phyloP scores from a whole-genome alignment of 495 filamentous ascomycete species.

The Neurospora sublineolata region DNA sequence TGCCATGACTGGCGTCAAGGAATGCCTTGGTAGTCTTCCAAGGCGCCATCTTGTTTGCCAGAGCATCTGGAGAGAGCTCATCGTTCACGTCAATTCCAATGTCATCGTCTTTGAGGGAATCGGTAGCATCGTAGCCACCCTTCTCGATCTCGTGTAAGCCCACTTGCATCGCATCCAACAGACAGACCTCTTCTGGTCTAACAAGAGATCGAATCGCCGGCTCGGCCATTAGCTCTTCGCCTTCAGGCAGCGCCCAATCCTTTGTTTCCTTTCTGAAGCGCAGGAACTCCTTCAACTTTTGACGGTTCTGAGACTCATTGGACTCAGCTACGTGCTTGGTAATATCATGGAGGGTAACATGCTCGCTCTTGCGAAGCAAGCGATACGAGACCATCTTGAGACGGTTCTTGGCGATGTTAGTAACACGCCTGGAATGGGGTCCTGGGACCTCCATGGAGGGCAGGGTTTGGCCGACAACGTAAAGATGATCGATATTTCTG shows the following conservation, averaged over 20 bases:
- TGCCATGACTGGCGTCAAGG: constrained; percentile 80
- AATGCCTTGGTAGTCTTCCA: constrained; percentile 96
- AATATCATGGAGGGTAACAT: constrained; percentile 65
- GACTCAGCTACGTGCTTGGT: constrained; percentile 81
- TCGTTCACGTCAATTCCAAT: constrained; percentile 31
- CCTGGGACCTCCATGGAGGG: constrained; percentile 86
- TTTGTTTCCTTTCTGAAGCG: constrained; percentile 71
- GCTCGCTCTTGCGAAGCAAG: constrained; percentile 60
- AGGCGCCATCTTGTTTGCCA: constrained; percentile 62
- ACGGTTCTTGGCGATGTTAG: constrained; percentile 85
- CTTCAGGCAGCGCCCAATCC: constrained; percentile 65
- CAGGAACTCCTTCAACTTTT: constrained; percentile 95
- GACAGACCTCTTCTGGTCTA: constrained; percentile 86
- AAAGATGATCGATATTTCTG: constrained; percentile 79
- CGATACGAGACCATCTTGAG: constrained; percentile 92
- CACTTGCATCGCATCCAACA: constrained; percentile 94
- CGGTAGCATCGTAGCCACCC: constrained; percentile 61
- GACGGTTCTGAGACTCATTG: constrained; percentile 85
- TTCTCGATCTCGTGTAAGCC: constrained; percentile 74
- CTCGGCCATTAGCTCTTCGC: constrained; percentile 65
- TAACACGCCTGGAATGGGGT: constrained; percentile 86
- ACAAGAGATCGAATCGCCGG: constrained; percentile 71
- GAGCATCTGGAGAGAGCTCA: constrained; percentile 54
- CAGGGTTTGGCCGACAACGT: constrained; percentile 80
- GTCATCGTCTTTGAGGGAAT: constrained; percentile 44